Evolutionary conservation across 495 filamentous ascomycete genomes (phyloP).

Genomic region (Lasiosphaeria miniovina): DNA sequence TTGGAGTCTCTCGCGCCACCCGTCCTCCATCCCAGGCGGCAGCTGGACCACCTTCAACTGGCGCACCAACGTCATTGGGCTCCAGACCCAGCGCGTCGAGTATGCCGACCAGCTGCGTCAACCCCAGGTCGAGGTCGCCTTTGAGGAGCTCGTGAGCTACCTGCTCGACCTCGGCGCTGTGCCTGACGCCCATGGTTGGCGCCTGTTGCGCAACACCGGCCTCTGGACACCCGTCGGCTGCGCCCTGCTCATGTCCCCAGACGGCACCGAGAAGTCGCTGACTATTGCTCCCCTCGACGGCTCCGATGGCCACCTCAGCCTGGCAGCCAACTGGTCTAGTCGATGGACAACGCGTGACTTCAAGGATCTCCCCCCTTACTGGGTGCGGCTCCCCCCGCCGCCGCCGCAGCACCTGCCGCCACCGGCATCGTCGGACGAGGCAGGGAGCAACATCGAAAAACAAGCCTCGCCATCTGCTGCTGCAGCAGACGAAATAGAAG

Average conservation of each 20-base stretch:
- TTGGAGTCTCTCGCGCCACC: constrained; percentile 49
- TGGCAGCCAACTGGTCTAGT: constrained; percentile 53
- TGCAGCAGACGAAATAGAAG: constrained; percentile 4
- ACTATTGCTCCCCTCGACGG: constrained; percentile 58
- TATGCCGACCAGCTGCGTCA: constrained; percentile 63
- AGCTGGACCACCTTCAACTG: constrained; percentile 65
- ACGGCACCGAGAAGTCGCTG: constrained; percentile 48
- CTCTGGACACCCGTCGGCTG: constrained; percentile 64
- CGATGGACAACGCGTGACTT: constrained; percentile 56
- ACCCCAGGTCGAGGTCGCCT: constrained; percentile 63
- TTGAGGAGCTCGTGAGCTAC: constrained; percentile 59
- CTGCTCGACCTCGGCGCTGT: constrained; percentile 62
- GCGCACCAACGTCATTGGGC: constrained; percentile 56
- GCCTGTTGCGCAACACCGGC: constrained; percentile 54
- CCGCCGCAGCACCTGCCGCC: constrained; percentile 8
- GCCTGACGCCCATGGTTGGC: constrained; percentile 57
- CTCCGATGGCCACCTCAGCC: constrained; percentile 59
- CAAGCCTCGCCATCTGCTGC: neutral
- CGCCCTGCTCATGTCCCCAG: constrained; percentile 53
- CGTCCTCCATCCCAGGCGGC: constrained; percentile 54
- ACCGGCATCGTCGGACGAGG: constrained; percentile 1
- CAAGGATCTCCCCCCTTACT: constrained; percentile 57
- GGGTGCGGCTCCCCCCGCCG: constrained; percentile 50
- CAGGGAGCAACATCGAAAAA: neutral
- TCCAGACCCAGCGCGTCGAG: constrained; percentile 58